Base-by-base conservation (phyloP, 768 basidiomycete genomes). In the Paxillus involutus region DNA sequence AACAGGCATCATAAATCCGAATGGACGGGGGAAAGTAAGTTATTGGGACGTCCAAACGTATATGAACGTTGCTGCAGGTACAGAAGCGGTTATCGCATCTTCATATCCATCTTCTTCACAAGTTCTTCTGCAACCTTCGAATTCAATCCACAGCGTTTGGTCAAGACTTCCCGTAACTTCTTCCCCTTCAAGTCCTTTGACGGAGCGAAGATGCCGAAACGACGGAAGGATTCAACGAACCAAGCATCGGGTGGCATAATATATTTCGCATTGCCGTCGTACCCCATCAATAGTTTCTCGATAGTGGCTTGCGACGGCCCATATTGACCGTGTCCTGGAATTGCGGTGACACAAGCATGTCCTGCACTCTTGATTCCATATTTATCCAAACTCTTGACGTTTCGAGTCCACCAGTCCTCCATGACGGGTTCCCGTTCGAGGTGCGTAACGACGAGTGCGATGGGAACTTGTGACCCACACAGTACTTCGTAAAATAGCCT, bases 401-500 rank as follows among this genome's bases (percentile, higher is more conserved):
- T 72, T 44, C 66, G 55, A 11, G 32, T 47, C 72, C 74, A 73
- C 72, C 73, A 73, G 6, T 46, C 29, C 30, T 73, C 72, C 72
- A 75, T 73, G 12, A 46, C 13, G 5, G 41, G 7, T 41, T 74
- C 72, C 32, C 68, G 59, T 51, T 77, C 77, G 5, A 79, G 68
- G 24, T 77, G 73, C 3, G 76, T 79, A 41, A 80, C 56, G 26
- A 70, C 59, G 17, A 72, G 41, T 6, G 59, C 63, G 55, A 70
- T 62, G 35, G 69, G 69, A 12, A 68, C 77, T 21, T 58, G 6
- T 16, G 63, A 55, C 44, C 57, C 64, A 54, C 78, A 79, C 12
- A 79, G 71, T 10, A 77, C 69, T 41, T 79, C 70, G n/a, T 65
- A 66, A 60, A 78, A 76, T 30, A 78, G 37, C 47, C 63, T 61